Evolutionary conservation across 495 filamentous ascomycete genomes (phyloP), one percentile per base, ranked within the genome.

Genomic region (Penicillium desertorum): DNA sequence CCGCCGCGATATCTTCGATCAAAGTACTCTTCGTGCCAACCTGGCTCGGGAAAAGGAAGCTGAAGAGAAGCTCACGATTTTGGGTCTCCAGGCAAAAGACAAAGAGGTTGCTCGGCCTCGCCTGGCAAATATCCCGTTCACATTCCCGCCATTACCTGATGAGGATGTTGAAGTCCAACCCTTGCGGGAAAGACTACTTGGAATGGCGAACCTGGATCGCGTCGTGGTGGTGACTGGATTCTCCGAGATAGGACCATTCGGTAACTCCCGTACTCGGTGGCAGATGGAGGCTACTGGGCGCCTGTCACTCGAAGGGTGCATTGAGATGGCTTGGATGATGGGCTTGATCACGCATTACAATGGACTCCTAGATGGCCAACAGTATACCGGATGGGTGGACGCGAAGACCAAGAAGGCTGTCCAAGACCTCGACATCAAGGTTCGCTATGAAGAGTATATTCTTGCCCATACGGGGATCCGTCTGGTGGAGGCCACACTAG

Each of bases 301-400:
- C 63, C 96, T 97, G 75, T 96, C 91, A 10, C 85, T 96, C 20
- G 92, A 96, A 71, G 92, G 92, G 9, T 96, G 91, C 69, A 86
- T 97, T 54, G 92, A 97, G 73, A 96, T 97, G 92, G 90, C 92
- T 29, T 97, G 92, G 92, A 88, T 97, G 68, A 97, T 96, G 92
- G 92, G 92, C 43, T 85, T 96, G 47, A 95, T 97, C 75, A 93
- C 88, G 76, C 92, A 97, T 69, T 88, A 93, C 75, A 95, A 96
- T 59, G 92, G 92, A 6, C 87, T 89, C 6, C 84, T 97, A 68
- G 96, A 96, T 73, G 92, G 92, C 65, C 86, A 92, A 75, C 84
- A 85, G 27, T 96, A 96, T 72, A 88, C 91, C 42, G 92, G 92
- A 50, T 97, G 92, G 92, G 90, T 96, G 49, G 92, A 97, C 67